Percentiles rank a stretch among this genome's conserved stretches.
Conservation (phyloP, 805 yeast genomes). For the Priceomyces haplophilus region DNA sequence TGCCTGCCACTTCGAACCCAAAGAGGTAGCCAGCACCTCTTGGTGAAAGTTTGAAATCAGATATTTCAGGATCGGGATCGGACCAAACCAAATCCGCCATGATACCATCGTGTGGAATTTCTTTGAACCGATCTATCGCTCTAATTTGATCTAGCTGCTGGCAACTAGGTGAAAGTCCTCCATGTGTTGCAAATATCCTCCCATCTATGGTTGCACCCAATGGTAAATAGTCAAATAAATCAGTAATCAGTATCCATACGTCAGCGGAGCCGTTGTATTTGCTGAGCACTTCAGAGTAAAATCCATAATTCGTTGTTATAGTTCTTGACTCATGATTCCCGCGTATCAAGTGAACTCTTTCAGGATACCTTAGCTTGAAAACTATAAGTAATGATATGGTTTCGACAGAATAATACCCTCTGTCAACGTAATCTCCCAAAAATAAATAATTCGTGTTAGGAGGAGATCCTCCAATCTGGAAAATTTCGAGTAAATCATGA, state of each 20-base stretch:
- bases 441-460: slow-evolving; percentile 93
- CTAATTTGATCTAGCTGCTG: slow-evolving; percentile 91
- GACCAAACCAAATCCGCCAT: slow-evolving; percentile 99
- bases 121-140: slow-evolving; percentile 86
- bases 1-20: slow-evolving; percentile 86
- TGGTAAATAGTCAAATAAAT: slow-evolving; percentile 86
- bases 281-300: slow-evolving; percentile 88
- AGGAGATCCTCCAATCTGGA: slow-evolving; percentile 87
- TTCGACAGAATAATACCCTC: slow-evolving; percentile 92
- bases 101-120: slow-evolving; percentile 98
- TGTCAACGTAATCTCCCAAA: slow-evolving; percentile 93
- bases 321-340: slow-evolving; percentile 98
- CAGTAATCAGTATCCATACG: slow-evolving; percentile 90
- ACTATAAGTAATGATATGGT: slow-evolving; percentile 83
- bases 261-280: slow-evolving; percentile 72
- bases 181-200: slow-evolving; percentile 90
- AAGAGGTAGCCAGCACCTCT: slow-evolving; percentile 98
- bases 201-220: slow-evolving; percentile 88
- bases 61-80: slow-evolving; percentile 84
- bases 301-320: slow-evolving; percentile 95
- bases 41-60: slow-evolving; percentile 84
- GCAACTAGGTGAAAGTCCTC: slow-evolving; percentile 93
- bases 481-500: slow-evolving; percentile 88
- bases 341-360: slow-evolving; percentile 73
- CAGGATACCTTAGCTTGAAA: slow-evolving; percentile 83